These are phyloP conservation scores for Berberis vulgaris DNA, from an alignment of 164 flowering plant species.

Conservation along the genomic window DNA sequence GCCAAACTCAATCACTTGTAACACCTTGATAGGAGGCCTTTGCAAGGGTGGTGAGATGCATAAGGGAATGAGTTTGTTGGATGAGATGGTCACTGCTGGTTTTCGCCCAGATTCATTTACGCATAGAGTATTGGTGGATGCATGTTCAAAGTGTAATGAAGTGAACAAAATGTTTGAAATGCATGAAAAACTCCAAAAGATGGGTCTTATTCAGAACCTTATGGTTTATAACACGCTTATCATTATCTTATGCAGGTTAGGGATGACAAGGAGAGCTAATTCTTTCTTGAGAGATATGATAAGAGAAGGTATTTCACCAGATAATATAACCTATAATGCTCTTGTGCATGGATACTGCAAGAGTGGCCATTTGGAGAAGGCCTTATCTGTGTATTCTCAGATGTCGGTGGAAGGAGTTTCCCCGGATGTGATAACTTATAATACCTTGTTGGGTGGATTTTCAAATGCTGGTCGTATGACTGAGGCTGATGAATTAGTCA, in stretches of 20 bases:
- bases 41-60: conserved; percentile 45
- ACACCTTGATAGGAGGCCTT: conserved; percentile 43
- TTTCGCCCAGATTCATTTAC: conserved; percentile 34
- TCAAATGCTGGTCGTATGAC: conserved; percentile 38
- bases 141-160: conserved; percentile 42
- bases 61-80: conserved; percentile 41
- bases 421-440: conserved; percentile 61
- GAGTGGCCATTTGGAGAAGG: conserved; percentile 49
- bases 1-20: conserved; percentile 55
- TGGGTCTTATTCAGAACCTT: conserved; percentile 48
- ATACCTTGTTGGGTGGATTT: conserved; percentile 47
- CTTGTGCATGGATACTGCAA: conserved; percentile 61
- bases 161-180: conserved; percentile 38
- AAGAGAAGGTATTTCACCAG: conserved; percentile 38
- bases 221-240: conserved; percentile 55
- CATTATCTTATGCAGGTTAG: conserved; percentile 46
- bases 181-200: conserved; percentile 47
- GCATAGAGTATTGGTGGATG: conserved; percentile 43
- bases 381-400: conserved; percentile 35
- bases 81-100: conserved; percentile 42
- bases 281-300: conserved; percentile 51
- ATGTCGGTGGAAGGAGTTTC: conserved; percentile 54
- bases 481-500: conserved; percentile 42
- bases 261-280: conserved; percentile 70
- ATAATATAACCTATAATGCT: conserved; percentile 64